Base-by-base conservation (phyloP, 2,329 filamentous ascomycete species). In the Diaporthe ilicicola region DNA sequence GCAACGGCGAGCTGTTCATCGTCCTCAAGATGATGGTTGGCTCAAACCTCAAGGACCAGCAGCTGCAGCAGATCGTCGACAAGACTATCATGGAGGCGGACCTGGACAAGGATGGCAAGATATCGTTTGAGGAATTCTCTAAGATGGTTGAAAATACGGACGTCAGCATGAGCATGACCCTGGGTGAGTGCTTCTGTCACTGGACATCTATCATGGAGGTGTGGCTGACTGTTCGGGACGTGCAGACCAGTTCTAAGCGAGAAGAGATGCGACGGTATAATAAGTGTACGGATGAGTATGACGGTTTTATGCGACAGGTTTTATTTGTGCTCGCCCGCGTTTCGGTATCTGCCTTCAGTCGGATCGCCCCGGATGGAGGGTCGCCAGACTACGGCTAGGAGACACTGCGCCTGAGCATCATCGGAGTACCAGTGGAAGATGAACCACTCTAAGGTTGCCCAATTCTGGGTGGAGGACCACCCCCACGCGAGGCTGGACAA, bases 21-120 rank as follows among this genome's bases (percentile, higher is more conserved):
- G 96, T 99, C 79, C 88, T 99, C 78, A 99, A 99, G 92, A 99
- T 99, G 96, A 99, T 99, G 96, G 96, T 99, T 65, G 96, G 96
- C 72, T 98, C 93, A 86, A 99, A 99, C 83, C 86, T 99, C 79
- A 99, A 99, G 88, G 96, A 99, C 82, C 94, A 98, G 84, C 96
- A 99, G 85, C 85, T 99, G 81, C 96, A 99, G 86, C 96, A 95
- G 90, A 99, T 99, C 81, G 96, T 99, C 76, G 96, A 99, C 86
- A 99, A 99, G 90, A 99, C 96, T 72, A 98, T 99, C 81, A 98
- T 98, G 96, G 96, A 99, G 86, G 96, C 96, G 61, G 96, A 99
- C 83, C 88, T 95, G 76, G 96, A 99, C 83, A 91, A 91, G 73
- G 96, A 99, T 82, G 96, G 96, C 78, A 97, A 97, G 88, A 98